These are phyloP conservation scores for Fusarium cicatricum DNA, from an alignment of 2,329 filamentous ascomycete species.

Conservation along the genomic window DNA sequence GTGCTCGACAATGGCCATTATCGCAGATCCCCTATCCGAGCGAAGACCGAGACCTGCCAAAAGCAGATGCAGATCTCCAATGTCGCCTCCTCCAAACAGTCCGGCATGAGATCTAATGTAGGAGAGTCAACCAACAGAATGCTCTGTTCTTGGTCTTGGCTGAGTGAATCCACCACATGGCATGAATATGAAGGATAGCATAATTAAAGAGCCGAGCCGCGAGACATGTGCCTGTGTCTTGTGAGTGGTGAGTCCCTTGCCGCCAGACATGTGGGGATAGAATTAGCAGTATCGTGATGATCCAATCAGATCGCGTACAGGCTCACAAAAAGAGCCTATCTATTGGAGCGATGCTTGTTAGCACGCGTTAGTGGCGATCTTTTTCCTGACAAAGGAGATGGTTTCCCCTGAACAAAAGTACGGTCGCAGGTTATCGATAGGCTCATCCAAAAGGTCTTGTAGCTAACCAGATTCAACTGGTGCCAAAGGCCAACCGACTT, in stretches of 20 bases:
- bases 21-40: constrained; percentile 22
- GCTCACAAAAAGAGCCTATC: background rate
- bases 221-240: background rate
- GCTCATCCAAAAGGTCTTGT: constrained; percentile 22
- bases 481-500: background rate
- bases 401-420: constrained; percentile 29
- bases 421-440: background rate
- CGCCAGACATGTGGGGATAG: constrained; percentile 26
- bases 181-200: constrained; percentile 27
- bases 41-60: constrained; percentile 30
- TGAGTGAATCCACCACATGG: background rate
- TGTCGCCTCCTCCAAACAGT: constrained; percentile 12
- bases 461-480: background rate
- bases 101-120: constrained; percentile 28
- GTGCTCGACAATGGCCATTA: constrained; percentile 26
- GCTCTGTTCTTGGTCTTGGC: background rate
- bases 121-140: constrained; percentile 20
- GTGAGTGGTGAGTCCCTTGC: constrained; percentile 29
- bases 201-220: constrained; percentile 18
- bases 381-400: constrained; percentile 27
- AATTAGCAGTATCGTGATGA: constrained; percentile 21
- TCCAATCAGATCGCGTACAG: constrained; percentile 18
- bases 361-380: constrained; percentile 17
- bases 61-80: constrained; percentile 25
- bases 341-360: constrained; percentile 21